These are phyloP conservation scores for Barnettozyma botsteinii DNA, from an alignment of 805 yeast species.

Conservation along the genomic window DNA sequence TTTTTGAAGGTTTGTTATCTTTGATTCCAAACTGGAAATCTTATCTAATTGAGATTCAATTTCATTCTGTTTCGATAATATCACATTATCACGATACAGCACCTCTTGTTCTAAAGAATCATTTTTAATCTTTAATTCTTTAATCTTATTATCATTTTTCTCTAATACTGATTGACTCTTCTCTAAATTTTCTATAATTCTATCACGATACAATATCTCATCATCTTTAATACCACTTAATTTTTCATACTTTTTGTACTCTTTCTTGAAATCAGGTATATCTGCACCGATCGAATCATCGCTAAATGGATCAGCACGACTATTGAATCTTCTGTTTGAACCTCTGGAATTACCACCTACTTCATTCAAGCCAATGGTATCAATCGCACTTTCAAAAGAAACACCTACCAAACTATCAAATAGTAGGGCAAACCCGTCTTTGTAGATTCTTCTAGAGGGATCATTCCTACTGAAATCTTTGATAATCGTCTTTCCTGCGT, in stretches of 20 bases:
- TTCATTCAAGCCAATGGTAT: slow-evolving; percentile 6
- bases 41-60: slow-evolving; percentile 8
- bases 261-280: slow-evolving; percentile 19
- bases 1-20: slow-evolving; percentile 3
- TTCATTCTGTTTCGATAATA: slow-evolving; percentile 13
- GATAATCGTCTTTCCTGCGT: slow-evolving; percentile 23
- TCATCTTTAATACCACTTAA: slow-evolving; percentile 21
- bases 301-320: not conserved
- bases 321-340: not conserved
- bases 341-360: not conserved
- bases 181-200: slow-evolving; percentile 19
- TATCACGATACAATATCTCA: slow-evolving; percentile 23
- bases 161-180: slow-evolving; percentile 8
- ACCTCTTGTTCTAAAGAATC: slow-evolving; percentile 21
- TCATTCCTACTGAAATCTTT: slow-evolving; percentile 27
- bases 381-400: slow-evolving; percentile 27
- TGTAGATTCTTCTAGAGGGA: slow-evolving; percentile 27
- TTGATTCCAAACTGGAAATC: slow-evolving; percentile 9
- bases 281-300: slow-evolving; percentile 8
- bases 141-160: slow-evolving; percentile 7
- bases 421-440: slow-evolving; percentile 27
- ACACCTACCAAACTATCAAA: slow-evolving; percentile 29
- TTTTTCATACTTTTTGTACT: slow-evolving; percentile 16
- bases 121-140: slow-evolving; percentile 5
- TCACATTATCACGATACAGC: slow-evolving; percentile 19